Conservation (phyloP, 2,329 filamentous ascomycete species). For the Colletotrichum sp. region DNA sequence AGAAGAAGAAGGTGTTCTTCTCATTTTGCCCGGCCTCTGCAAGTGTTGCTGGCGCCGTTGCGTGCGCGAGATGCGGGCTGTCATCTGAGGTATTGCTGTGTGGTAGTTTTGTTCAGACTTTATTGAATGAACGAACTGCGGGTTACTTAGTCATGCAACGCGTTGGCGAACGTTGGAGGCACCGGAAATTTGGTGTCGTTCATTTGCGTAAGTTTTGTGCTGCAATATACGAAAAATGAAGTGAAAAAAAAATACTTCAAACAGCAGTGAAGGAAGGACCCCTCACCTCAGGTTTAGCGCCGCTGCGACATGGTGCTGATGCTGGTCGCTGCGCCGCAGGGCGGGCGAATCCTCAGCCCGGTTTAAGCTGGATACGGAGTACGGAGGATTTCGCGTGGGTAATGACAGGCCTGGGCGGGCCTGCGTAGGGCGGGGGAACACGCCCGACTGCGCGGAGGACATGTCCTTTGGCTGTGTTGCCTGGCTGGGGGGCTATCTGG, state of each 20-base stretch:
- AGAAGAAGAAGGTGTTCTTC: neutral
- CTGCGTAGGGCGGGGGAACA: neutral
- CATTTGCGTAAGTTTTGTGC: neutral
- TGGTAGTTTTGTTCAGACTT: neutral
- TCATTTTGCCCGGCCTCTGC: neutral
- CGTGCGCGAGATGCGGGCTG: neutral
- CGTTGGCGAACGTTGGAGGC: neutral
- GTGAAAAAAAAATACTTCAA: neutral
- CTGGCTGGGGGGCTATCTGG: neutral
- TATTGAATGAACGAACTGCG: neutral
- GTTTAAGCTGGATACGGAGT: neutral
- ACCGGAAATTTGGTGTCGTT: neutral
- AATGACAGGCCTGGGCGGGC: neutral
- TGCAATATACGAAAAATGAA: neutral
- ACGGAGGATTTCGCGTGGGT: neutral
- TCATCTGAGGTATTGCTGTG: neutral
- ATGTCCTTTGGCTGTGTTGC: neutral
- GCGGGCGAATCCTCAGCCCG: neutral
- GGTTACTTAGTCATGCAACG: neutral
- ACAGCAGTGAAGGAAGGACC: neutral
- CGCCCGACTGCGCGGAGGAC: slow-evolving; percentile 1
- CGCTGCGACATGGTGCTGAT: neutral
- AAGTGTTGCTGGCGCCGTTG: neutral
- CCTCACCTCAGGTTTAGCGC: neutral
- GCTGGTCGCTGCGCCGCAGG: neutral